Conservation (phyloP, 768 basidiomycete species). For the Tricholoma flavovirens region DNA sequence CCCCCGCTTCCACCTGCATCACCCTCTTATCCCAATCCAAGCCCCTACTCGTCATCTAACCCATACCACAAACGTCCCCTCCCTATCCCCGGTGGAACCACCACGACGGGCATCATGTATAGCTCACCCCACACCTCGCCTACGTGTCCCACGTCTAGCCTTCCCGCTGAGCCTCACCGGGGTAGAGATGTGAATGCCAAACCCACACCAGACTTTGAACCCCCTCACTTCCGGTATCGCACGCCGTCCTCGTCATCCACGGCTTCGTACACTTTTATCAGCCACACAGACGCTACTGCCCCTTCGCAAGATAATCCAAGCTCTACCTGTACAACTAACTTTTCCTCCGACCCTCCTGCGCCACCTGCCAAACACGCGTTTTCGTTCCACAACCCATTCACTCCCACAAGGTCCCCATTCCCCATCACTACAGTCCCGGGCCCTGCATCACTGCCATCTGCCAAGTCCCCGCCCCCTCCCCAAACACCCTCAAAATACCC, state of each 20-base stretch:
- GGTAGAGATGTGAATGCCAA: conserved; percentile 38
- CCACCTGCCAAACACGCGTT: not conserved
- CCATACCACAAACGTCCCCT: not conserved
- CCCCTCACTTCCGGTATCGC: conserved; percentile 6
- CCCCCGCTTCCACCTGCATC: not conserved
- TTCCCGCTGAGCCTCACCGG: not conserved
- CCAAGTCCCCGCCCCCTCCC: not conserved
- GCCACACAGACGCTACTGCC: not conserved
- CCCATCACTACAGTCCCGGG: not conserved
- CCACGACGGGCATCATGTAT: too few relatives aligned
- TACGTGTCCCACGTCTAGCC: too few relatives aligned
- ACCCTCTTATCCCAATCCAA: not conserved
- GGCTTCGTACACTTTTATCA: conserved; percentile 3
- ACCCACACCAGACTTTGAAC: conserved; percentile 39
- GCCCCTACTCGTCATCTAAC: not conserved
- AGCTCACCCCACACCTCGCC: too few relatives aligned
- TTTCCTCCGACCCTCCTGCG: not conserved
- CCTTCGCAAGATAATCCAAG: not conserved
- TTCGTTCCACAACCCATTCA: not conserved
- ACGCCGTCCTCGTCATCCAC: not conserved
- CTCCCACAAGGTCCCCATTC: not conserved
- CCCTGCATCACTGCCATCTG: not conserved
- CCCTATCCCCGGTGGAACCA: too few relatives aligned
- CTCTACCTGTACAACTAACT: not conserved
- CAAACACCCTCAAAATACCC: not conserved